A percentile compares a stretch with the other conserved stretches of the same genome.
phyloP scores from a whole-genome alignment of 2,329 filamentous ascomycete genomes.

The Zasmidium cellare region DNA sequence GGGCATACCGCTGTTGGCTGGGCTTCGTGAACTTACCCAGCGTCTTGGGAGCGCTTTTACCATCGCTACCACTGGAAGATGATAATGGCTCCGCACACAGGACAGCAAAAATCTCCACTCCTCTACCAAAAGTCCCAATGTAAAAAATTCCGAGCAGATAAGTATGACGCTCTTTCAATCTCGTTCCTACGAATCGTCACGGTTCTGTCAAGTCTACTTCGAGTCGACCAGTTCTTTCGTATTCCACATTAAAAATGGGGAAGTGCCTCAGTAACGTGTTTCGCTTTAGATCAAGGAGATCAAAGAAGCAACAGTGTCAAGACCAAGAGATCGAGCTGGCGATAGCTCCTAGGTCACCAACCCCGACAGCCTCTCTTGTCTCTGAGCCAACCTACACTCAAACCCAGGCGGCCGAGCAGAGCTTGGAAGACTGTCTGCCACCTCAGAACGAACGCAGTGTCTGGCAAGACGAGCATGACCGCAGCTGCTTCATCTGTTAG shows the following conservation, averaged over 20 bases:
- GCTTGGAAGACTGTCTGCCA: constrained; percentile 10
- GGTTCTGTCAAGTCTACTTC: too few species aligned
- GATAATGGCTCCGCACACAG: not conserved
- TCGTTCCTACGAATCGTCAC: too few species aligned
- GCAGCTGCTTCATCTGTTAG: constrained; percentile 20
- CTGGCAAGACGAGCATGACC: constrained; percentile 14
- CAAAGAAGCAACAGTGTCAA: too few species aligned
- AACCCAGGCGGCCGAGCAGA: not conserved
- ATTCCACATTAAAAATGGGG: too few species aligned
- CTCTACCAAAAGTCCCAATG: not conserved
- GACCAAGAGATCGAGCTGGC: too few species aligned
- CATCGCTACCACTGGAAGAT: not conserved
- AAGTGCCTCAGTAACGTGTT: too few species aligned
- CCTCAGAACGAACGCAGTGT: constrained; percentile 12
- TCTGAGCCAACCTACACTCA: too few species aligned
- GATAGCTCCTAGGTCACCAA: too few species aligned
- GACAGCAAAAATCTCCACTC: not conserved
- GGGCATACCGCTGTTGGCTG: constrained; percentile 11
- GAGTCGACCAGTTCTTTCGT: too few species aligned
- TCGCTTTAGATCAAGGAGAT: too few species aligned
- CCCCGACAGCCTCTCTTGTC: too few species aligned
- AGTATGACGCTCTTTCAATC: too few species aligned
- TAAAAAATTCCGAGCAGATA: not conserved
- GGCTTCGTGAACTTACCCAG: constrained; percentile 14
- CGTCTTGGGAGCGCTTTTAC: constrained; percentile 14